Evolutionary conservation across 345 rosid genomes (phyloP), one percentile per base, ranked within the genome.

Genomic region (Camelina hispida): DNA sequence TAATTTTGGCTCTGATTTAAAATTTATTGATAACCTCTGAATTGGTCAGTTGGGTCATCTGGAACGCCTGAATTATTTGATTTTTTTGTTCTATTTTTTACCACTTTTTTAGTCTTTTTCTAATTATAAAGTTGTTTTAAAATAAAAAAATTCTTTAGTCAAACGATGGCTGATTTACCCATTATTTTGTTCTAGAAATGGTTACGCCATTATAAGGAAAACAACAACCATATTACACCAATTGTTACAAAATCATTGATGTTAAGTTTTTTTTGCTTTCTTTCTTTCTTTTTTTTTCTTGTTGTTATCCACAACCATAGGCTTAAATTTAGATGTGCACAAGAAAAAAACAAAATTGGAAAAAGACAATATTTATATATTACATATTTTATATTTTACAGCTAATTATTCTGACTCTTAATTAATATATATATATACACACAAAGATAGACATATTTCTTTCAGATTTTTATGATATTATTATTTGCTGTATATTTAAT

Each of bases 1-100:
- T 12, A 4, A 1, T 66, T 61, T 48, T 52, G 28, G 28, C 4
- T 68, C 23, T 59, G 62, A 38, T 75, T 75, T 52, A 1, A 68
- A 71, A 51, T 65, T 47, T 63, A 56, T 77, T 77, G 67, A 57
- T 66, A 54, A 22, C 71, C 71, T 80, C 81, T 74, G 87, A 90
- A 81, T 75, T 59, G 73, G 88, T 87, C 93, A 77, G 91, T 82
- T 85, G 67, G 47, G 85, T 83, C 91, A 89, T 80, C 68, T 69
- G 81, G 73, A 83, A 86, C 57, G 86, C 89, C 96, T 84, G 87
- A 81, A 87, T 80, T 81, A 78, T 85, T 82, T 83, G 84, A 70
- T 79, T 67, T 40, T 51, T 44, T 40, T 25, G 6, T 52, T 34
- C 28, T 30, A 40, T 66, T 66, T 71, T 32, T 42, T 58, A 71